phyloP scores from a whole-genome alignment of 768 basidiomycete species.

The Lentinula raphanica region DNA sequence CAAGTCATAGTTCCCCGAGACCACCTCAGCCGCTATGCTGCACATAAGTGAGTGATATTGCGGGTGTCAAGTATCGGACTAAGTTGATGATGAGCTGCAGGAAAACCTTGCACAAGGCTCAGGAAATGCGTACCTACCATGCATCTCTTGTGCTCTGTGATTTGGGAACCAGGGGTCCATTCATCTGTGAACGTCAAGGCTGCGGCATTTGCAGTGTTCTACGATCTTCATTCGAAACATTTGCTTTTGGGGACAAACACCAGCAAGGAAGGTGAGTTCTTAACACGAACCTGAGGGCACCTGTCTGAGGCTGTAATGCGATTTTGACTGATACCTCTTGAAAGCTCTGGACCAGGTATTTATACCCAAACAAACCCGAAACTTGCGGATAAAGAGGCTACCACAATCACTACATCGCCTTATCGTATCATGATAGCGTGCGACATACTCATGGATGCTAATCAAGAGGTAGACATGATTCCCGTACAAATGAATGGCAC shows the following conservation, averaged over 20 bases:
- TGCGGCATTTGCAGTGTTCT: conserved; percentile 34
- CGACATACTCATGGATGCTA: conserved; percentile 14
- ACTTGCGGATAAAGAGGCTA: conserved; percentile 29
- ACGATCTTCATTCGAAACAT: conserved; percentile 27
- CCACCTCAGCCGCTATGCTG: conserved; percentile 21
- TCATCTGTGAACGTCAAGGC: conserved; percentile 27
- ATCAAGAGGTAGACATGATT: neutral
- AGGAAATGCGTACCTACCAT: conserved; percentile 25
- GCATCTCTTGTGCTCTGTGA: conserved; percentile 37
- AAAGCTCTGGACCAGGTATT: conserved; percentile 29
- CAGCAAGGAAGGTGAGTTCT: conserved; percentile 32
- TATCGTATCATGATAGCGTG: conserved; percentile 37
- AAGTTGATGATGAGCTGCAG: neutral
- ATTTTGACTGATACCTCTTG: too few species aligned
- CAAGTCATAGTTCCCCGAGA: conserved; percentile 18
- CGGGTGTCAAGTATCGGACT: neutral
- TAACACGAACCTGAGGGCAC: too few species aligned
- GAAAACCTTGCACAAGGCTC: neutral
- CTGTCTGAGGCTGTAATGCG: too few species aligned
- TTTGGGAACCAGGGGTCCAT: conserved; percentile 28
- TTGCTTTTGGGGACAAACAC: conserved; percentile 28
- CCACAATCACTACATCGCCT: conserved; percentile 33
- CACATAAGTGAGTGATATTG: conserved; percentile 2
- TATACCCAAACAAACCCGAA: conserved; percentile 30
- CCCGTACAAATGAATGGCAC: neutral